Percentiles rank a stretch among this genome's conserved stretches.
Evolutionary conservation across 2,329 filamentous ascomycete genomes (phyloP).

Genomic region (Cyphellophora attinorum): DNA sequence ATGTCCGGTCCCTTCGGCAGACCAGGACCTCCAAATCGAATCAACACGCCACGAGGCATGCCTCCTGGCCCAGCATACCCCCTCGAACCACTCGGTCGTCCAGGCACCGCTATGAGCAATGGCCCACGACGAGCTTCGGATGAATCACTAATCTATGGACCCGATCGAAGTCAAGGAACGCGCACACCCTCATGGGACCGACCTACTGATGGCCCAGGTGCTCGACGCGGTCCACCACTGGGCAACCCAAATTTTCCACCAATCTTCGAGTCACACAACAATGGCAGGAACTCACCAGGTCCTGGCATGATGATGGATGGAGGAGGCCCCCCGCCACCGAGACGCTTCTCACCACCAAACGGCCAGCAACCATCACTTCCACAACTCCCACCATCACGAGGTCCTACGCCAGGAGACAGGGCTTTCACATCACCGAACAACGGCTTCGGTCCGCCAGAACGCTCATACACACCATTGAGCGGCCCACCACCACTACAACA

Average conservation of each 20-base stretch:
- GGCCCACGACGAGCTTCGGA: conserved; percentile 9
- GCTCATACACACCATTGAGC: conserved; percentile 13
- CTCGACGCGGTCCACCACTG: conserved; percentile 2
- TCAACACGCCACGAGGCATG: conserved; percentile 19
- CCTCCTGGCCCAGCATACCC: conserved; percentile 20
- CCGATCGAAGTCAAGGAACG: neutral
- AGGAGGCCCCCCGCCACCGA: no score
- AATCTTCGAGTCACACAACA: conserved; percentile 7
- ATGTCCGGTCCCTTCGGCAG: conserved; percentile 7
- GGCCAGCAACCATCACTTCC: neutral
- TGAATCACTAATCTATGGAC: conserved; percentile 5
- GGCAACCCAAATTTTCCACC: conserved; percentile 5
- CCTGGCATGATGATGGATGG: no score
- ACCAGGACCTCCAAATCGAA: conserved; percentile 10
- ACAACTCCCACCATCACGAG: neutral
- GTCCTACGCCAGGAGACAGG: neutral
- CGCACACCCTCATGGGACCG: neutral
- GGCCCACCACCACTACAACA: conserved; percentile 1
- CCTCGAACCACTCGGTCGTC: conserved; percentile 19
- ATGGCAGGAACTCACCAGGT: conserved; percentile 15
- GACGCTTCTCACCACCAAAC: neutral
- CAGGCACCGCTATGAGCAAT: conserved; percentile 17
- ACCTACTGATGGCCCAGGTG: conserved; percentile 1
- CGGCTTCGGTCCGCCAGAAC: conserved; percentile 11
- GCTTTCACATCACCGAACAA: neutral